Percentiles rank a stretch among this genome's conserved stretches.
These are phyloP conservation scores for Oryza brachyantha DNA, from an alignment of 176 grass and related monocot species.

Conservation along the genomic window DNA sequence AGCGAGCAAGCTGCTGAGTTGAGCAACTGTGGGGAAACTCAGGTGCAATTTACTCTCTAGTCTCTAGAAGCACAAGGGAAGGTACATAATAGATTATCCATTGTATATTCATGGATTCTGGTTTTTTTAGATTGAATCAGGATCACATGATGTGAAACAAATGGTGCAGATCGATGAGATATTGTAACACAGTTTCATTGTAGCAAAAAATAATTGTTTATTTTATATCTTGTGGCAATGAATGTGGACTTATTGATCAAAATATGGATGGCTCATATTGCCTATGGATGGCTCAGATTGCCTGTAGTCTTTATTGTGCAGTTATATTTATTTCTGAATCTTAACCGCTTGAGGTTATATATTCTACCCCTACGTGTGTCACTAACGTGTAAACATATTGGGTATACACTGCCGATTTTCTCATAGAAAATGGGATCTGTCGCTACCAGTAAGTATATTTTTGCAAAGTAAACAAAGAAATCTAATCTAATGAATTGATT, in stretches of 20 bases:
- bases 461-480: not conserved
- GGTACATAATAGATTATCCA: not conserved
- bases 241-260: too few species aligned
- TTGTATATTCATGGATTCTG: not conserved
- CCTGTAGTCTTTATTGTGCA: too few species aligned
- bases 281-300: too few species aligned
- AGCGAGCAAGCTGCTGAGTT: not conserved
- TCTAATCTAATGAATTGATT: too few species aligned
- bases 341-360: too few species aligned
- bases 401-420: not conserved
- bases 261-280: too few species aligned
- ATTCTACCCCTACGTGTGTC: not conserved
- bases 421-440: not conserved
- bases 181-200: too few species aligned
- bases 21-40: not conserved
- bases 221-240: too few species aligned
- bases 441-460: not conserved
- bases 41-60: not conserved
- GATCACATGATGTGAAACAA: too few species aligned
- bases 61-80: not conserved
- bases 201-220: too few species aligned
- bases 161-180: too few species aligned
- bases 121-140: not conserved
- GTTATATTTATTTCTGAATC: too few species aligned
- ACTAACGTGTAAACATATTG: not conserved